Evolutionary conservation across 139 green algal genomes (phyloP).

Genomic region (Tetradesmus lagerheimii): DNA sequence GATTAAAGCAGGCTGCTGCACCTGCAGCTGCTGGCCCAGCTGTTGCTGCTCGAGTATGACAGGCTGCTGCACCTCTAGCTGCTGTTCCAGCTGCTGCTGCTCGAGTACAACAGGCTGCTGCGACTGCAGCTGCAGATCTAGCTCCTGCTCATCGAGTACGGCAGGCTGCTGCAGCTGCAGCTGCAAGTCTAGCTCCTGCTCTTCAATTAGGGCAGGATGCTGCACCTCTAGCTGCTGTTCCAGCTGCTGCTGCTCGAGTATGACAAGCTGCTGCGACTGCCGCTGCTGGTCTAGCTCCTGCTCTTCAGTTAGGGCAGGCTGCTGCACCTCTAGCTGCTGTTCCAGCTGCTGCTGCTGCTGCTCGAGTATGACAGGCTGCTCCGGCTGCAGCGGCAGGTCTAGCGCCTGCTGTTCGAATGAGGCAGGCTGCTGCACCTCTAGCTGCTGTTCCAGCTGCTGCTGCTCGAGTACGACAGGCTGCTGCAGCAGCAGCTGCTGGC

Average conservation of each 20-base stretch:
- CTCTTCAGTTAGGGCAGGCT: neutral
- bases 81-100: neutral
- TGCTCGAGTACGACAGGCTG: too few species aligned
- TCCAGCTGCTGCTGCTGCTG: neutral
- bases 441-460: neutral
- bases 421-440: neutral
- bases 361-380: neutral
- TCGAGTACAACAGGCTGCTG: neutral
- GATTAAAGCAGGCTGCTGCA: too few species aligned
- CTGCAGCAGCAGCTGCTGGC: neutral
- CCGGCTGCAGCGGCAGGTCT: neutral
- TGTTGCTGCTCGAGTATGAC: neutral
- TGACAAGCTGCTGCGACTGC: neutral
- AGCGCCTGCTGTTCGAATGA: neutral
- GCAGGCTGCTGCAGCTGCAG: neutral
- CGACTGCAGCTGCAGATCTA: too few species aligned
- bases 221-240: neutral
- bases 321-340: too few species aligned
- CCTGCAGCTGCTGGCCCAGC: neutral
- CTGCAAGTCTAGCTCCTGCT: neutral
- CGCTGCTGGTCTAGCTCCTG: neutral
- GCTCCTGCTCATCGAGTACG: neutral
- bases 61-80: neutral
- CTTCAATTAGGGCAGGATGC: too few species aligned
- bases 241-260: too few species aligned